phyloP scores from a whole-genome alignment of 371 early-diverging fungal genomes.

The Mortierella sp. region DNA sequence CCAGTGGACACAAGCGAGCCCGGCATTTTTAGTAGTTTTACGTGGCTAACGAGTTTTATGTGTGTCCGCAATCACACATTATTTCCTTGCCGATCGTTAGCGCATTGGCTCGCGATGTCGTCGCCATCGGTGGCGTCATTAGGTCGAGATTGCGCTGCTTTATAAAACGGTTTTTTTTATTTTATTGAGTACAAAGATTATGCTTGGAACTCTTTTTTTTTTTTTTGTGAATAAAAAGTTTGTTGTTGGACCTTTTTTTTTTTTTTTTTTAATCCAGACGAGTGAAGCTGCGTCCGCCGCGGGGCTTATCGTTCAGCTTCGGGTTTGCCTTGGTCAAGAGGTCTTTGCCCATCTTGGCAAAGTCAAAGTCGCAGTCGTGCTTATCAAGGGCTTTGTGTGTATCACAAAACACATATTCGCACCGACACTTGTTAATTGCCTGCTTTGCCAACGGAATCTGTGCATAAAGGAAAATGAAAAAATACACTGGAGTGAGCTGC shows the following conservation, averaged over 20 bases:
- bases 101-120: too few relatives aligned
- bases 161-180: too few relatives aligned
- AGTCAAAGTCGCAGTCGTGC: conserved; percentile 85
- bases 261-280: conserved; percentile 62
- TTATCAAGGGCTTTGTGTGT: conserved; percentile 79
- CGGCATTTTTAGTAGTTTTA: too few relatives aligned
- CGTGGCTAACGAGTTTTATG: too few relatives aligned
- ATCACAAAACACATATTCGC: conserved; percentile 85
- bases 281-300: conserved; percentile 81
- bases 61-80: too few relatives aligned
- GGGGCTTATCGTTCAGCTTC: conserved; percentile 78
- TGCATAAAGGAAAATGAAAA: background rate
- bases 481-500: background rate
- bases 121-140: too few relatives aligned
- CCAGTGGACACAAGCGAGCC: too few relatives aligned
- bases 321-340: conserved; percentile 83
- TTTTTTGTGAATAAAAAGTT: background rate
- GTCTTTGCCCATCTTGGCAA: conserved; percentile 73
- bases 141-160: too few relatives aligned
- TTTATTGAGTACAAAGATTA: too few relatives aligned
- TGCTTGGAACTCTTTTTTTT: background rate
- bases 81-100: too few relatives aligned
- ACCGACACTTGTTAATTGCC: conserved; percentile 84
- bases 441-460: conserved; percentile 85
- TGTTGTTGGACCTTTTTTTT: background rate